Percentiles rank a stretch among this genome's conserved stretches.
Evolutionary conservation across 164 flowering plant species (phyloP).

Genomic region (Euptelea pleiosperma): DNA sequence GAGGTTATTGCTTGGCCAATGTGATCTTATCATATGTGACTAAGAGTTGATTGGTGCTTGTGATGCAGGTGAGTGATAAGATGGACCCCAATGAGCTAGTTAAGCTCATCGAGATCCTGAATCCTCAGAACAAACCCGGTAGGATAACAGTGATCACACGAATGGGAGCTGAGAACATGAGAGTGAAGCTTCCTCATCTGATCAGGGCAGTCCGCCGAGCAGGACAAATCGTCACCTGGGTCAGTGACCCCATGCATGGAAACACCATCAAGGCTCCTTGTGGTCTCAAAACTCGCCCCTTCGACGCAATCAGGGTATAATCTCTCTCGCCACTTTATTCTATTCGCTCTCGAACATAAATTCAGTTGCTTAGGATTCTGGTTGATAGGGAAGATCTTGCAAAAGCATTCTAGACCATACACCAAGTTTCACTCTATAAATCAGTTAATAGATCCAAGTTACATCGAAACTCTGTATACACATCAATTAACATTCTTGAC

Average conservation of each 20-base stretch:
- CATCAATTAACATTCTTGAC: too few relatives aligned
- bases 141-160: conserved; percentile 75
- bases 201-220: conserved; percentile 87
- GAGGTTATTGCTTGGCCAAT: background rate
- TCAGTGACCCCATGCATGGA: conserved; percentile 97
- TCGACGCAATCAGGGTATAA: conserved; percentile 80
- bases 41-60: background rate
- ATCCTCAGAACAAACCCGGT: conserved; percentile 80
- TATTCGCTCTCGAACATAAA: background rate
- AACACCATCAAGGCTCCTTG: conserved; percentile 96
- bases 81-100: conserved; percentile 92
- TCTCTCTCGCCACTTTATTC: background rate
- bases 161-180: conserved; percentile 98
- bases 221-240: conserved; percentile 98
- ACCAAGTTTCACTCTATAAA: too few relatives aligned
- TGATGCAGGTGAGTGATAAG: conserved; percentile 85
- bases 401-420: too few relatives aligned
- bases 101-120: conserved; percentile 74
- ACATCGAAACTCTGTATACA: too few relatives aligned
- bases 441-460: too few relatives aligned
- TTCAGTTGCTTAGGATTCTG: background rate
- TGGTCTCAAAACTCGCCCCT: conserved; percentile 91
- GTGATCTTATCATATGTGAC: background rate
- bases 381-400: background rate
- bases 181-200: conserved; percentile 93